Percentiles rank a stretch among this genome's conserved stretches.
Evolutionary conservation across 371 early-diverging fungal genomes (phyloP).

Genomic region (Mucor velutinosus): DNA sequence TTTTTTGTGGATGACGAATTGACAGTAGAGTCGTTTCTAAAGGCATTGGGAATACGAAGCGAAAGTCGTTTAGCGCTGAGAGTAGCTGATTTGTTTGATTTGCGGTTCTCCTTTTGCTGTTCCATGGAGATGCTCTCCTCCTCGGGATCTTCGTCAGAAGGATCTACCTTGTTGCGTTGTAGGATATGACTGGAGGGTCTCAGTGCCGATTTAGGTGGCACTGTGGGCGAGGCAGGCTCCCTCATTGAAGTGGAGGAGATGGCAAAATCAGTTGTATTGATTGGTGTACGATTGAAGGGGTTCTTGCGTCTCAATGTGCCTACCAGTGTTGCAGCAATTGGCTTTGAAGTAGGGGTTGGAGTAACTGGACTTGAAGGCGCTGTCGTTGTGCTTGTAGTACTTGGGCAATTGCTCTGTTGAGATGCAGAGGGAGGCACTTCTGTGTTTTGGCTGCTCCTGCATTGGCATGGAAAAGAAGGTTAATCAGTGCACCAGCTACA

Average conservation of each 20-base stretch:
- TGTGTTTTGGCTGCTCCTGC: slow-evolving; percentile 8
- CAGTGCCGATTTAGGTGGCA: slow-evolving; percentile 33
- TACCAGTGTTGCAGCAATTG: slow-evolving; percentile 20
- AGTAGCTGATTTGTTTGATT: slow-evolving; percentile 20
- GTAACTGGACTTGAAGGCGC: slow-evolving; percentile 4
- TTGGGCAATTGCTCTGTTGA: not conserved
- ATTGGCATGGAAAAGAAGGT: not conserved
- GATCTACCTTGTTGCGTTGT: slow-evolving; percentile 37
- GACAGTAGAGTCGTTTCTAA: slow-evolving; percentile 15
- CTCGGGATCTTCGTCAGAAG: slow-evolving; percentile 11
- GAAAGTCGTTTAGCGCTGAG: slow-evolving; percentile 38
- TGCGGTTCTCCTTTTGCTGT: not conserved
- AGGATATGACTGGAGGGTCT: slow-evolving; percentile 25
- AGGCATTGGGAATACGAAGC: slow-evolving; percentile 38
- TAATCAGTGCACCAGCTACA: not conserved
- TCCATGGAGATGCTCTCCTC: not conserved
- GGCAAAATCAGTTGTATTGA: slow-evolving; percentile 22
- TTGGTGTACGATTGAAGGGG: slow-evolving; percentile 31
- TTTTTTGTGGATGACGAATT: slow-evolving; percentile 16
- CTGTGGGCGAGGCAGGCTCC: slow-evolving; percentile 14
- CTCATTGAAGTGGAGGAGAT: slow-evolving; percentile 16
- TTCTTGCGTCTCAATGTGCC: slow-evolving; percentile 48
- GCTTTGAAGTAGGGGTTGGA: slow-evolving; percentile 5
- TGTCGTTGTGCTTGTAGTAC: not conserved
- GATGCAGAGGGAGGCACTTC: slow-evolving; percentile 3